phyloP scores from a whole-genome alignment of 805 yeast species.

The Sugiyamaella valdiviana region DNA sequence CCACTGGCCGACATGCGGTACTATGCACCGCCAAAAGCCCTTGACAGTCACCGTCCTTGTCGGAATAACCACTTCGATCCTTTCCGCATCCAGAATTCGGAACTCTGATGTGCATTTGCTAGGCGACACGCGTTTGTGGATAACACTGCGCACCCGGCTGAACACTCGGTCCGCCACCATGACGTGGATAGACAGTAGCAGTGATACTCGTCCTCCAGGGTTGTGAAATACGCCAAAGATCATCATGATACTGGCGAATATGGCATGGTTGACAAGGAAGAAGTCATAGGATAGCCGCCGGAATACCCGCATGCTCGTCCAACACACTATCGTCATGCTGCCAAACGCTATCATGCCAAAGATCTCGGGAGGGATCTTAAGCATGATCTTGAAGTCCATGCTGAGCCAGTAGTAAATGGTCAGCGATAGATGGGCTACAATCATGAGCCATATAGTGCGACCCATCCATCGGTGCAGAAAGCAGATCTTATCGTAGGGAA shows the following conservation, averaged over 20 bases:
- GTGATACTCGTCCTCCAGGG: conserved; percentile 31
- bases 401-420: conserved; percentile 38
- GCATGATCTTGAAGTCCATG: conserved; percentile 36
- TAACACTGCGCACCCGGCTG: conserved; percentile 27
- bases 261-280: conserved; percentile 40
- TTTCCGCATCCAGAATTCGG: conserved; percentile 38
- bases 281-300: conserved; percentile 39
- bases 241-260: conserved; percentile 39
- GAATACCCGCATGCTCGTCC: conserved; percentile 35
- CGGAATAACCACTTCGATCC: conserved; percentile 37
- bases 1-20: conserved; percentile 40
- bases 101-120: conserved; percentile 36
- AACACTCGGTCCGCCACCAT: conserved; percentile 39
- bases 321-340: conserved; percentile 34
- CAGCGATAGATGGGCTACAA: conserved; percentile 35
- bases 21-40: conserved; percentile 29
- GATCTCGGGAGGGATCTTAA: conserved; percentile 44
- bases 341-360: conserved; percentile 44
- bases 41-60: conserved; percentile 15
- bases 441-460: conserved; percentile 35
- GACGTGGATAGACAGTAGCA: conserved; percentile 39
- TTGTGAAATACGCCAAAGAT: conserved; percentile 40
- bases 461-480: conserved; percentile 44
- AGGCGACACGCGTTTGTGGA: conserved; percentile 36
- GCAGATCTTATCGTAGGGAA: conserved; percentile 36